Evolutionary conservation across 495 filamentous ascomycete genomes (phyloP).

Genomic region (Penicillium angulare): DNA sequence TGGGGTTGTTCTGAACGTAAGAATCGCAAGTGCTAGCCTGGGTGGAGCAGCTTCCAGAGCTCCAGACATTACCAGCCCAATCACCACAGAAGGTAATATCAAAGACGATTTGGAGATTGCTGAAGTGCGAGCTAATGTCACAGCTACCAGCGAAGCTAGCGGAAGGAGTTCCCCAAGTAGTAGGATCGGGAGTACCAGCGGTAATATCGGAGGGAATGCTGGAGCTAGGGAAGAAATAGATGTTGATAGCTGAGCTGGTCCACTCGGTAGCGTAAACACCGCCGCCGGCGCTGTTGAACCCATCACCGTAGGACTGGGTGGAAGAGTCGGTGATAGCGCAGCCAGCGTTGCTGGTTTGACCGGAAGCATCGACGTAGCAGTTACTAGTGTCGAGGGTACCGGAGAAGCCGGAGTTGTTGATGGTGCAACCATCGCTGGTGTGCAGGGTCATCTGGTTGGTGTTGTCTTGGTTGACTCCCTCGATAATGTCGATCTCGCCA

Average conservation of each 20-base stretch:
- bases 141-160: conserved; percentile 60
- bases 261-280: conserved; percentile 67
- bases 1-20: conserved; percentile 61
- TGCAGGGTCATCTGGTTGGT: conserved; percentile 66
- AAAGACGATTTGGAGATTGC: conserved; percentile 63
- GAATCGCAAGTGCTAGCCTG: conserved; percentile 54
- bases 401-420: conserved; percentile 45
- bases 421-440: conserved; percentile 58
- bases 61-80: conserved; percentile 55
- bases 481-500: conserved; percentile 75
- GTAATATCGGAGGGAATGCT: conserved; percentile 53
- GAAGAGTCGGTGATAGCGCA: conserved; percentile 47
- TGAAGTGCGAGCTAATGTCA: conserved; percentile 60
- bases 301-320: conserved; percentile 47
- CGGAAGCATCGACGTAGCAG: conserved; percentile 53
- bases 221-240: conserved; percentile 59
- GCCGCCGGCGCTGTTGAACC: conserved; percentile 57
- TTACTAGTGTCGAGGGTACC: conserved; percentile 39
- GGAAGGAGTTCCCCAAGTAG: conserved; percentile 55
- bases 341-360: conserved; percentile 48
- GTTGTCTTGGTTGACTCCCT: conserved; percentile 58
- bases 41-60: conserved; percentile 25
- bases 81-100: conserved; percentile 70
- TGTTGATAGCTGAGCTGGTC: conserved; percentile 54
- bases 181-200: conserved; percentile 51